Percentiles rank a stretch among this genome's conserved stretches.
These are phyloP conservation scores for Acanthamoeba healyi DNA, from an alignment of 208 protist species.

Conservation along the genomic window DNA sequence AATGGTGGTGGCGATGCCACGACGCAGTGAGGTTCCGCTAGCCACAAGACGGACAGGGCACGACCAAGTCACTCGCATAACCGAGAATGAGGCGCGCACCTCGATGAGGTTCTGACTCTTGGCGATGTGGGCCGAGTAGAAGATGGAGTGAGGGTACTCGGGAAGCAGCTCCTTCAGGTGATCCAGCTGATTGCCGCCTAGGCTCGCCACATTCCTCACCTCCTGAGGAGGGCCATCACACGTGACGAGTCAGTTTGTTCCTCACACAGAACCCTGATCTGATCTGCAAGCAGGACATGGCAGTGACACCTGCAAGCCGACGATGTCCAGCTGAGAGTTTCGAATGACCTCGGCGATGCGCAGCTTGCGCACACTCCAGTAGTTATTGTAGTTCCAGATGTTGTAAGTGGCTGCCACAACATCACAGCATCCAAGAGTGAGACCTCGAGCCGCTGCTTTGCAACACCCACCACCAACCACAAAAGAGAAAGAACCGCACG, in stretches of 20 bases:
- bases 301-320: neutral
- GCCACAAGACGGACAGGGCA: no score
- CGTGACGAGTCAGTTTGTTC: no score
- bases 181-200: slow-evolving; percentile 23
- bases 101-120: neutral
- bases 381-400: slow-evolving; percentile 51
- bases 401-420: neutral
- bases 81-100: neutral
- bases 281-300: neutral
- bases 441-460: neutral
- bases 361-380: slow-evolving; percentile 2
- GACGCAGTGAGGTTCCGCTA: neutral
- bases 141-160: slow-evolving; percentile 3
- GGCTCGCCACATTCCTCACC: neutral
- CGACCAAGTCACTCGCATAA: neutral
- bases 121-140: slow-evolving; percentile 10
- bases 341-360: slow-evolving; percentile 20
- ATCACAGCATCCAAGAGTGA: neutral
- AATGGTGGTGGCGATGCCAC: no score
- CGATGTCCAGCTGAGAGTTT: neutral
- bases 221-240: neutral
- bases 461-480: no score
- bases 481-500: neutral
- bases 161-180: slow-evolving; percentile 3
- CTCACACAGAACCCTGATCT: no score